A percentile compares a stretch with the other conserved stretches of the same genome.
Evolutionary conservation across 2,329 filamentous ascomycete species (phyloP).

Genomic region (Colletotrichum sidae): DNA sequence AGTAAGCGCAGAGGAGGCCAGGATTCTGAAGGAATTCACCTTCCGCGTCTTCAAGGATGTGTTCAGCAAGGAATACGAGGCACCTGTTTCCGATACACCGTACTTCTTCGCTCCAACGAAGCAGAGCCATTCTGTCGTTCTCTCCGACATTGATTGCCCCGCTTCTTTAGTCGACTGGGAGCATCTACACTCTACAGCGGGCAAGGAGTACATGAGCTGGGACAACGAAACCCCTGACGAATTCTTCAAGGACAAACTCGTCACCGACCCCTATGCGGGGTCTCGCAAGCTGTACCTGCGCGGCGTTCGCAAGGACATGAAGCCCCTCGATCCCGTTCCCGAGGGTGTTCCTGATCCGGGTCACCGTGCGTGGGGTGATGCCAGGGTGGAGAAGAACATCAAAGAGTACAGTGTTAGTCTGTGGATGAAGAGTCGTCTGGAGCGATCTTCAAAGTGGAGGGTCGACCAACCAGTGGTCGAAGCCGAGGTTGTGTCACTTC

Average conservation of each 20-base stretch:
- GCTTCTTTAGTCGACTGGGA: constrained; percentile 68
- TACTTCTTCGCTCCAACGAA: constrained; percentile 82
- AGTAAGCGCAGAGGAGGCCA: constrained; percentile 57
- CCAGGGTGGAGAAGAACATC: constrained; percentile 66
- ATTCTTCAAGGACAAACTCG: constrained; percentile 65
- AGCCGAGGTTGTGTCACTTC: constrained; percentile 78
- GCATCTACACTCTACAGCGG: constrained; percentile 56
- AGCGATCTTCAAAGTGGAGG: constrained; percentile 60
- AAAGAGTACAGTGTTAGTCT: constrained; percentile 87
- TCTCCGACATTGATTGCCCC: constrained; percentile 38
- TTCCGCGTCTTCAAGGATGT: constrained; percentile 82
- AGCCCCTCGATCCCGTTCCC: constrained; percentile 74
- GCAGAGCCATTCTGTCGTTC: constrained; percentile 41
- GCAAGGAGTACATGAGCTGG: constrained; percentile 50
- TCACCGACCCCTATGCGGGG: constrained; percentile 71
- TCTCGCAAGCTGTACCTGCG: constrained; percentile 70
- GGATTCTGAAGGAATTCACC: constrained; percentile 77
- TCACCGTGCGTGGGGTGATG: constrained; percentile 55
- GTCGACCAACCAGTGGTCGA: constrained; percentile 84
- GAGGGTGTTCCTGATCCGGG: constrained; percentile 60
- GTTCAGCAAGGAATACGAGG: constrained; percentile 88
- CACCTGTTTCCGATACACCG: constrained; percentile 72
- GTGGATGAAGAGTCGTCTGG: constrained; percentile 68
- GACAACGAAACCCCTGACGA: constrained; percentile 56
- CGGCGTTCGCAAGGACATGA: constrained; percentile 67